A percentile compares a stretch with the other conserved stretches of the same genome.
Conservation (phyloP, 192 early-diverging fungal species). For the Gryganskiella cystojenkinii region DNA sequence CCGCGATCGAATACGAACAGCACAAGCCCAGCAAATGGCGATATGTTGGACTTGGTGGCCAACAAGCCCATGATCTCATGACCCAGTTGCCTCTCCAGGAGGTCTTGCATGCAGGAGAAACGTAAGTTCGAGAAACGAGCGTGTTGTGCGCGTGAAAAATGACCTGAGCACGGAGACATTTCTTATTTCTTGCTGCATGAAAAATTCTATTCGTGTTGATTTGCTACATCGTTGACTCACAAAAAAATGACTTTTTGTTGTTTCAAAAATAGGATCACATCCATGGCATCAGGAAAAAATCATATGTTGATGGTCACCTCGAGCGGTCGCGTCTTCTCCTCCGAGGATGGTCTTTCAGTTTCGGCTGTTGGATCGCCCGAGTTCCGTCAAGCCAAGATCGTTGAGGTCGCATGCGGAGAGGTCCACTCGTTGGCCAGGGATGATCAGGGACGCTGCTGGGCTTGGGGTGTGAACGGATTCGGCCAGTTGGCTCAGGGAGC, state of each 20-base stretch:
- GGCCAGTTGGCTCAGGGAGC: conserved; percentile 54
- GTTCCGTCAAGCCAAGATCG: conserved; percentile 20
- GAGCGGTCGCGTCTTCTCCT: conserved; percentile 50
- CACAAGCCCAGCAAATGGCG: conserved; percentile 17
- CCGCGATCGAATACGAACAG: conserved; percentile 28
- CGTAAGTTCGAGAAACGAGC: not conserved
- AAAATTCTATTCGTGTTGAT: no score
- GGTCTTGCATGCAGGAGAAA: conserved; percentile 24
- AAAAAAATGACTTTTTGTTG: no score
- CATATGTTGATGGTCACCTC: conserved; percentile 55
- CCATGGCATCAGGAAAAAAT: conserved; percentile 51
- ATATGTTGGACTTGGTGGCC: conserved; percentile 42
- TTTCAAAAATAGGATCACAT: conserved; percentile 29
- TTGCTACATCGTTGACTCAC: not conserved
- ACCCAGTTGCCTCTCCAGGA: conserved; percentile 34
- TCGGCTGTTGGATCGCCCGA: conserved; percentile 29
- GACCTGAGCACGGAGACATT: no score
- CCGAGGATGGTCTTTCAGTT: conserved; percentile 44
- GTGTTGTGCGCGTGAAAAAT: no score
- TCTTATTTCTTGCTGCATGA: no score
- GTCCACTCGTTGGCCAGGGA: conserved; percentile 52
- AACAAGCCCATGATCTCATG: conserved; percentile 24
- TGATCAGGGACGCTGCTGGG: conserved; percentile 46
- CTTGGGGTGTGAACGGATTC: conserved; percentile 51
- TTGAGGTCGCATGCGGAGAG: conserved; percentile 54